Conservation (phyloP, 805 yeast species). For the Yamadazyma paraphyllophila region DNA sequence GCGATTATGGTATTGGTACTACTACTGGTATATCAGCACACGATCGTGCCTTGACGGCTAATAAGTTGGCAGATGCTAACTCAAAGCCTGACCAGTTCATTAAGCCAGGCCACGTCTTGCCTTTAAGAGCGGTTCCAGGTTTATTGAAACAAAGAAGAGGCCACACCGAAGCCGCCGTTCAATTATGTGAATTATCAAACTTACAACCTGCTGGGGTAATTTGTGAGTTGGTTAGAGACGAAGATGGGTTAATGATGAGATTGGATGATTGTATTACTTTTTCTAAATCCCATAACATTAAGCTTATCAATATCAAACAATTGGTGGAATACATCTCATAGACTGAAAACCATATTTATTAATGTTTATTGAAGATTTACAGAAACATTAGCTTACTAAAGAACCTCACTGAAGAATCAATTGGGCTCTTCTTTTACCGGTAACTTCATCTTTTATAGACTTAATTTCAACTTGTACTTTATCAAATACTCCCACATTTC, state of each 20-base stretch:
- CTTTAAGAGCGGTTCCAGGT: constrained; percentile 86
- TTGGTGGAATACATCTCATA: constrained; percentile 41
- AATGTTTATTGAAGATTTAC: too few relatives aligned
- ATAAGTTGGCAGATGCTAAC: constrained; percentile 60
- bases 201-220: constrained; percentile 86
- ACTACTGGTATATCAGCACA: constrained; percentile 96
- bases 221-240: constrained; percentile 90
- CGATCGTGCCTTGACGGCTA: constrained; percentile 85
- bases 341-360: neutral
- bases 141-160: constrained; percentile 82
- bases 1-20: constrained; percentile 82
- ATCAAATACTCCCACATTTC: constrained; percentile 73
- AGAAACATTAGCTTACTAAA: neutral
- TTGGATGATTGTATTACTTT: constrained; percentile 79
- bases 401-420: constrained; percentile 42
- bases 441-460: constrained; percentile 77
- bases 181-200: constrained; percentile 73
- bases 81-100: constrained; percentile 65
- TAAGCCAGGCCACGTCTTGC: constrained; percentile 93
- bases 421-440: constrained; percentile 92
- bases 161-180: constrained; percentile 97
- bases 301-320: constrained; percentile 76
- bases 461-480: constrained; percentile 79
- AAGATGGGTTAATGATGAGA: constrained; percentile 95
- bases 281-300: constrained; percentile 57